A percentile compares a stretch with the other conserved stretches of the same genome.
Conservation (phyloP, 2,329 filamentous ascomycete genomes). For the Thielaviopsis musarum region DNA sequence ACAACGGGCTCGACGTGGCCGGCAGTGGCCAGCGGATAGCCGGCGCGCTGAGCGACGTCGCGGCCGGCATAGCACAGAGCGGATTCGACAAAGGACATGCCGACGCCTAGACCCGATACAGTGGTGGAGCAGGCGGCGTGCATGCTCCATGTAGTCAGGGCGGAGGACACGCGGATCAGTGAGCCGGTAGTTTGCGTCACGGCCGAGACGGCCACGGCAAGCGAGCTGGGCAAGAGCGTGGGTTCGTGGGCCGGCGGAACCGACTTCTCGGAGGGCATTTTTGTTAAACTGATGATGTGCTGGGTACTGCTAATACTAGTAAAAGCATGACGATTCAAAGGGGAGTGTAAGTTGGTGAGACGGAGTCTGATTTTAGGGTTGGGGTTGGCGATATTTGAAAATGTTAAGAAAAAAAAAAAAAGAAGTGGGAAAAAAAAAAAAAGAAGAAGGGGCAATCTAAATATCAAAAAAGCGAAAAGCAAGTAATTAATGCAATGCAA, state of each 20-base stretch:
- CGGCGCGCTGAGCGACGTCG: conserved; percentile 21
- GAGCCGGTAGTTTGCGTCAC: conserved; percentile 43
- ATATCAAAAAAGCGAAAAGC: no score
- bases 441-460: no score
- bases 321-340: no score
- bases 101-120: conserved; percentile 38
- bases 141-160: conserved; percentile 34
- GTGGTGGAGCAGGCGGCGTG: conserved; percentile 38
- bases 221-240: conserved; percentile 38
- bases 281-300: conserved; percentile 1
- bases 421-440: not conserved
- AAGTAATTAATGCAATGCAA: no score
- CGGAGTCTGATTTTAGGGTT: not conserved
- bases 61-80: conserved; percentile 35
- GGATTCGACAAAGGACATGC: conserved; percentile 36
- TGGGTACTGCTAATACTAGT: not conserved
- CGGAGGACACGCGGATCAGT: conserved; percentile 34
- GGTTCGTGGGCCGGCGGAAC: conserved; percentile 1
- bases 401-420: not conserved
- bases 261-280: not conserved
- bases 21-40: conserved; percentile 22
- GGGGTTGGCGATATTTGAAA: not conserved
- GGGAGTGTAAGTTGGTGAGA: not conserved
- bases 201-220: conserved; percentile 43
- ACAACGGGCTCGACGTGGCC: conserved; percentile 36